Evolutionary conservation across 179 eudicot genomes (phyloP), one percentile per base, ranked within the genome.

Genomic region (Vitellaria paradoxa): DNA sequence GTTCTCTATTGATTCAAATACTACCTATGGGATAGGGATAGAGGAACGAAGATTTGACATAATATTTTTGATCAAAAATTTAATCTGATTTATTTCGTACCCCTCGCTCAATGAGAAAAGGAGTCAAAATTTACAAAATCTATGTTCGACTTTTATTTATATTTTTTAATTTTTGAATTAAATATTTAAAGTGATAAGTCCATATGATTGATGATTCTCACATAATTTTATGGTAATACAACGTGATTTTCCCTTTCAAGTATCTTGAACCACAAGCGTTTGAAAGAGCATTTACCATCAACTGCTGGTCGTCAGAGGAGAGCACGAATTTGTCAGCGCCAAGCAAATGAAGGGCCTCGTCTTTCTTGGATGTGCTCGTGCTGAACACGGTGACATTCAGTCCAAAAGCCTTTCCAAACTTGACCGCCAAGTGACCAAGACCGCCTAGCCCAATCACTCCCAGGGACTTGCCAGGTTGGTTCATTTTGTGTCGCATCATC

Each of bases 371-470:
- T 14, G 78, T 64, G 76, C 94, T 91, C 23, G 97, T 93, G 91
- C 96, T 93, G 60, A 93, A 87, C 61, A 91, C 96, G 0, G 96
- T 89, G 45, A 93, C 97, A 37, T 82, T 84, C 70, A 93, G 72
- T 49, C 98, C 96, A 70, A 91, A 93, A 64, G 98, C 94, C 85
- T 93, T 93, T 2, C 98, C 98, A 78, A 93, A 90, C 78, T 90
- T 82, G 10, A 93, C 96, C 2, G 96, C 98, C 91, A 93, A 84
- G 85, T 91, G 98, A 46, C 98, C 96, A n/a, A 93, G 92, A n/a
- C 97, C 96, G 78, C 98, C 98, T 3, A 93, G 89, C 30, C 98
- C 94, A 49, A 93, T 77, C 77, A 93, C 97, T 65, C 98, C 98
- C 0, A 93, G 86, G 63, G 94, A 87, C 70, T 93, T 93, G 52